These are phyloP conservation scores for Metarhizium album DNA, from an alignment of 2,329 filamentous ascomycete genomes.

Conservation along the genomic window DNA sequence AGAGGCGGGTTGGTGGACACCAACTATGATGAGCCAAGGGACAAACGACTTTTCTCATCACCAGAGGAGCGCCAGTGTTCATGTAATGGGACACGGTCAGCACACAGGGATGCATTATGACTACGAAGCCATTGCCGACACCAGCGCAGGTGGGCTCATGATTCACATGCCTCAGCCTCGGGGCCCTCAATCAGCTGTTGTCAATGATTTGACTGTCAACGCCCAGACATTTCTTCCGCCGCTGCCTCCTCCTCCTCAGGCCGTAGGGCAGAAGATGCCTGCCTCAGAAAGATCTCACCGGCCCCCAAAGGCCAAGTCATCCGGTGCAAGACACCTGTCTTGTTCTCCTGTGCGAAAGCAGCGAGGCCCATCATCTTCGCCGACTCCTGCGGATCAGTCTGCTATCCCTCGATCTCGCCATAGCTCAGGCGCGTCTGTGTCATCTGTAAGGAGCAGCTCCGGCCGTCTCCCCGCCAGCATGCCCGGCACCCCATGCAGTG, in stretches of 20 bases:
- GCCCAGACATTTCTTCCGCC: constrained; percentile 25
- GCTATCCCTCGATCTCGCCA: constrained; percentile 22
- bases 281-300: constrained; percentile 28
- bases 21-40: constrained; percentile 18
- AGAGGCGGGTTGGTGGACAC: constrained; percentile 21
- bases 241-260: constrained; percentile 17
- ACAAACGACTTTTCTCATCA: constrained; percentile 16
- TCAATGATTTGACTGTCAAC: constrained; percentile 23
- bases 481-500: constrained; percentile 28
- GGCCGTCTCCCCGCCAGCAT: constrained; percentile 22
- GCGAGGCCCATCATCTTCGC: constrained; percentile 28
- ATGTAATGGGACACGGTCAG: constrained; percentile 30
- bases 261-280: constrained; percentile 5
- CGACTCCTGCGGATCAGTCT: constrained; percentile 22
- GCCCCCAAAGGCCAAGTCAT: constrained; percentile 42
- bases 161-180: constrained; percentile 43
- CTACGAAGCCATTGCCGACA: constrained; percentile 22
- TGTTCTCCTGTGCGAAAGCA: constrained; percentile 32
- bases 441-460: constrained; percentile 25
- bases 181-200: constrained; percentile 21
- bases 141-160: constrained; percentile 32
- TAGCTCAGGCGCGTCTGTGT: constrained; percentile 27
- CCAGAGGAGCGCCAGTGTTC: constrained; percentile 26
- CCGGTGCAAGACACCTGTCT: constrained; percentile 38
- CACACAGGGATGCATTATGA: constrained; percentile 31